phyloP scores from a whole-genome alignment of 257 asterid species.

The Dorcoceras hygrometricum region DNA sequence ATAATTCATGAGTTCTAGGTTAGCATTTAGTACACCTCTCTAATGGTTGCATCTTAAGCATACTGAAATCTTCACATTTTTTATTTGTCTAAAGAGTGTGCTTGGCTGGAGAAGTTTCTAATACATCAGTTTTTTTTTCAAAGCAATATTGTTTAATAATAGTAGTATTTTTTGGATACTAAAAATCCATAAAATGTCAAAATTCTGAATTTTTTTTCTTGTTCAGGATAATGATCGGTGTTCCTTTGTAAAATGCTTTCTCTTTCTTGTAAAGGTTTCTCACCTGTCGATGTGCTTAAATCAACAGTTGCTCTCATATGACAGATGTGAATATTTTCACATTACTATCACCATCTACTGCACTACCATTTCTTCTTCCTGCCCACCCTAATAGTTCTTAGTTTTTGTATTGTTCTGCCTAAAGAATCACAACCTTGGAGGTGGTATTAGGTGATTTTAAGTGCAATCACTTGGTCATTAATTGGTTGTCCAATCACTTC shows the following conservation, averaged over 20 bases:
- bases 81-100: too few species aligned
- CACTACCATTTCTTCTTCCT: too few species aligned
- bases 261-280: background rate
- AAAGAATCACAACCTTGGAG: slow-evolving; percentile 1
- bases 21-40: too few species aligned
- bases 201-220: too few species aligned
- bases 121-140: too few species aligned
- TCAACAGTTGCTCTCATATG: background rate
- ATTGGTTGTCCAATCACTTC: slow-evolving; percentile 19
- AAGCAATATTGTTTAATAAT: background rate
- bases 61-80: too few species aligned
- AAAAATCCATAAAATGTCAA: background rate
- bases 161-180: background rate
- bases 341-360: background rate
- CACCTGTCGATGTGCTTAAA: background rate
- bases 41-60: too few species aligned
- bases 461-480: slow-evolving; percentile 15
- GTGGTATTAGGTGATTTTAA: slow-evolving; percentile 13
- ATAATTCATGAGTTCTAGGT: too few species aligned
- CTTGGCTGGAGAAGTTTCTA: background rate
- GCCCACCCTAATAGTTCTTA: background rate
- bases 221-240: background rate
- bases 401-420: background rate
- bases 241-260: background rate
- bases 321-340: background rate